A percentile compares a stretch with the other conserved stretches of the same genome.
Evolutionary conservation across 1,139 yeast species (phyloP).

Genomic region (Saccharomyces hybrid): DNA sequence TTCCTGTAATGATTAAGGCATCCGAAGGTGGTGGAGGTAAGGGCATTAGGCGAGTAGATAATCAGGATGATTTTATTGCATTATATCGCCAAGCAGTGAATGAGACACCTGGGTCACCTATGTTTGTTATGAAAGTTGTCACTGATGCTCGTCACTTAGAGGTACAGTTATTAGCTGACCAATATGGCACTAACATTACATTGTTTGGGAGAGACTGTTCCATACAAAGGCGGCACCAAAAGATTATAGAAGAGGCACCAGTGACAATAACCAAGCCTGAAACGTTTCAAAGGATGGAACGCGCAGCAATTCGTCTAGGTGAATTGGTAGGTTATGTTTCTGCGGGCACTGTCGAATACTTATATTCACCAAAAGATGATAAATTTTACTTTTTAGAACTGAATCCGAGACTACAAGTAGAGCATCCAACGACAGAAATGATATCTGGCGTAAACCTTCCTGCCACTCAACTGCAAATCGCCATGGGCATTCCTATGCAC

Average conservation of each 20-base stretch:
- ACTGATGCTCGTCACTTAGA: constrained; percentile 95
- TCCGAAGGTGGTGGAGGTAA: constrained; percentile 99
- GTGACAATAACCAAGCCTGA: constrained; percentile 85
- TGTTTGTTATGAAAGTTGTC: constrained; percentile 89
- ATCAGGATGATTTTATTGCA: constrained; percentile 61
- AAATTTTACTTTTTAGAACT: constrained; percentile 92
- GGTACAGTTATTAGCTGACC: constrained; percentile 91
- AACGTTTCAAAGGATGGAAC: constrained; percentile 86
- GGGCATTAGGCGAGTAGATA: constrained; percentile 89
- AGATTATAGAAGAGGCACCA: constrained; percentile 94
- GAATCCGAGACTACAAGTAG: constrained; percentile 97
- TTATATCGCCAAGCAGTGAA: constrained; percentile 84
- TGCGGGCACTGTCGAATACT: constrained; percentile 97
- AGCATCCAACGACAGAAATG: constrained; percentile 99
- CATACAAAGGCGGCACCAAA: constrained; percentile 95
- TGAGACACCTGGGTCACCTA: constrained; percentile 95
- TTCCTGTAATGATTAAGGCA: constrained; percentile 95
- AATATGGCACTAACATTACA: constrained; percentile 90
- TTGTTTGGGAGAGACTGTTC: constrained; percentile 95
- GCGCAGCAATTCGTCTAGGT: constrained; percentile 95
- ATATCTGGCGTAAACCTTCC: constrained; percentile 97
- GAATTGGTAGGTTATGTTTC: constrained; percentile 94
- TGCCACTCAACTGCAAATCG: constrained; percentile 95
- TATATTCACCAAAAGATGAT: constrained; percentile 84
- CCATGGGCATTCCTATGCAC: constrained; percentile 98